Evolutionary conservation across 208 protist genomes (phyloP).

Genomic region (Trypanosoma melophagium): DNA sequence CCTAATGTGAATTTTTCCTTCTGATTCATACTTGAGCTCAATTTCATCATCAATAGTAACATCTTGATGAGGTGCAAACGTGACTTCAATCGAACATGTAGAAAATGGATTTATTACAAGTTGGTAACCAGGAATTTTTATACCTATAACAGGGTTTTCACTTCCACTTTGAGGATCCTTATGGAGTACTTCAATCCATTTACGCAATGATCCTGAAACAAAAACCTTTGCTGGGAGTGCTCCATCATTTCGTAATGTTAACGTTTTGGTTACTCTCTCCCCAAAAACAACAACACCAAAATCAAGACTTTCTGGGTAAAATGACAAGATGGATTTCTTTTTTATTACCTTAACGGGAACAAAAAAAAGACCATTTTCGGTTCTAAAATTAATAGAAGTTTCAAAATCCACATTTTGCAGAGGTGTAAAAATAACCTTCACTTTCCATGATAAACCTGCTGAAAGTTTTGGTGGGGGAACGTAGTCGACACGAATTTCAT

Average conservation of each 20-base stretch:
- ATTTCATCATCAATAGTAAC: slow-evolving; percentile 42
- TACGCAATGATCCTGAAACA: slow-evolving; percentile 62
- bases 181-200: slow-evolving; percentile 51
- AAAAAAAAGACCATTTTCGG: slow-evolving; percentile 61
- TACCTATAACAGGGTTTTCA: slow-evolving; percentile 40
- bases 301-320: slow-evolving; percentile 44
- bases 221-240: slow-evolving; percentile 54
- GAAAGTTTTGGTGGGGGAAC: slow-evolving; percentile 70
- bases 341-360: slow-evolving; percentile 55
- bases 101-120: slow-evolving; percentile 56
- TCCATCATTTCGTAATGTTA: slow-evolving; percentile 75
- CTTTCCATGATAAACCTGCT: slow-evolving; percentile 70
- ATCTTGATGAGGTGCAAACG: slow-evolving; percentile 49
- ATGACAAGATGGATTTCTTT: slow-evolving; percentile 48
- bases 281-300: slow-evolving; percentile 82
- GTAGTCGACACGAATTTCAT: slow-evolving; percentile 65
- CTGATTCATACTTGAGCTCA: slow-evolving; percentile 48
- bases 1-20: slow-evolving; percentile 16
- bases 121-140: slow-evolving; percentile 51
- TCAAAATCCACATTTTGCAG: slow-evolving; percentile 60
- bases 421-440: slow-evolving; percentile 68
- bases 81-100: slow-evolving; percentile 36
- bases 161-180: slow-evolving; percentile 36
- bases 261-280: slow-evolving; percentile 39
- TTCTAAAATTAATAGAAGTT: slow-evolving; percentile 57